Base-by-base conservation (phyloP, 768 basidiomycete species). In the Amanita brunnescens region DNA sequence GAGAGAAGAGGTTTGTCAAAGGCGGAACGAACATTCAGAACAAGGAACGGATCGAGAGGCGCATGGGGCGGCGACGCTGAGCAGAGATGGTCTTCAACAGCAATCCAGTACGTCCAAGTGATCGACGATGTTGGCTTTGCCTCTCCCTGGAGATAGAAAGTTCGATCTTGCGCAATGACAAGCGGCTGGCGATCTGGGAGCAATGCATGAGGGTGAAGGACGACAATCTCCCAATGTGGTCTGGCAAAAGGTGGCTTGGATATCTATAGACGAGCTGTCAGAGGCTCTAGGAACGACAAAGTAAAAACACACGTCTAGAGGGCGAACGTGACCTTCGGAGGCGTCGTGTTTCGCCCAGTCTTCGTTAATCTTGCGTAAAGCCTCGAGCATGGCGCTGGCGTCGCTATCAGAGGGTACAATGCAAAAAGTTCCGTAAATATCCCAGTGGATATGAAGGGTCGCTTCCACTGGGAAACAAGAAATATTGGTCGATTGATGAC, bases 341-440 rank as follows among this genome's bases (percentile, higher is more conserved):
- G 18, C 8, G 23, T 49, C 33, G 12, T 41, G 13, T 48, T 30
- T 23, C 16, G 16, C 30, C 52, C 52, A 49, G 32, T 50, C 26
- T 42, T 50, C 39, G 39, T 54, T 54, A 41, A 40, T 26, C 4
- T 20, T 45, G 20, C 34, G 49, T 38, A 54, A 40, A 12, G 53
- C 48, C 21, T 42, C 41, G 21, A 54, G 53, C 49, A 54, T 54
- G 12, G 53, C 48, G 39, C 21, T 8, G 40, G 38, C 14, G 39
- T 54, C 53, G 30, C 44, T 43, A 32, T 54, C 53, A 9, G 53
- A 32, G 35, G 53, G 53, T 26, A 54, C 38, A 33, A 54, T 50
- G 53, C 53, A 54, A 50, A 54, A 54, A 21, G 53, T 54, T 26
- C 53, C 53, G 29, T 54, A 54, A 34, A 54, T n/a, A 34, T 54